Percentiles rank a stretch among this genome's conserved stretches.
These are phyloP conservation scores for Thinopyrum elongatum DNA, from an alignment of 176 grass and related monocot species.

Conservation along the genomic window DNA sequence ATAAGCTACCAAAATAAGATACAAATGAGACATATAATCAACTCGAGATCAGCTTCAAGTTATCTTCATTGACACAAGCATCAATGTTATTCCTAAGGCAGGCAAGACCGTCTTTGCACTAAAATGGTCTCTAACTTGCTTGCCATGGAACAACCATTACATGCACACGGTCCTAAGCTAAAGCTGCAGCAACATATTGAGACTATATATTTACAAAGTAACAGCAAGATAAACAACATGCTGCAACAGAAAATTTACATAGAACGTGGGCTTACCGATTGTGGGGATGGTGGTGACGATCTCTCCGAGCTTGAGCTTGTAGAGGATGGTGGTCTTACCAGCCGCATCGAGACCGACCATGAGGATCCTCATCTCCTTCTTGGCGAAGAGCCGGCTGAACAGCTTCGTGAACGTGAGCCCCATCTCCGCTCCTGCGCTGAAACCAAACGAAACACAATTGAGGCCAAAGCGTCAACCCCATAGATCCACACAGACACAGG, in stretches of 20 bases:
- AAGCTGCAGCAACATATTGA: neutral
- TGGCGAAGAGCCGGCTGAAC: constrained; percentile 85
- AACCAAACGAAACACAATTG: neutral
- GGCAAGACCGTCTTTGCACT: neutral
- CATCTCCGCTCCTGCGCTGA: constrained; percentile 49
- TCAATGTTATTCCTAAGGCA: neutral
- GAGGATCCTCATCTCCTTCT: constrained; percentile 94
- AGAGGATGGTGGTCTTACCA: constrained; percentile 92
- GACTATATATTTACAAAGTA: neutral
- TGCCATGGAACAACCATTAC: neutral
- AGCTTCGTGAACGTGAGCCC: constrained; percentile 90
- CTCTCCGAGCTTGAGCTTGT: constrained; percentile 93
- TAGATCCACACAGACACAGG: neutral
- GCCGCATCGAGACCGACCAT: constrained; percentile 90
- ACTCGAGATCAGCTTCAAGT: neutral
- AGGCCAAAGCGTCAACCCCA: neutral
- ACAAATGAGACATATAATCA: neutral
- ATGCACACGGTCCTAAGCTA: neutral
- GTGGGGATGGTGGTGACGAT: constrained; percentile 92
- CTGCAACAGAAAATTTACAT: neutral
- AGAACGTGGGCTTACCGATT: constrained; percentile 40
- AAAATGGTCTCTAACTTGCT: neutral
- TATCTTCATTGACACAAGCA: neutral
- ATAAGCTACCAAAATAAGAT: neutral
- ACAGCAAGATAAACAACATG: neutral